Base-by-base conservation (phyloP, 208 protist genomes). In the Perkinsela sp. region DNA sequence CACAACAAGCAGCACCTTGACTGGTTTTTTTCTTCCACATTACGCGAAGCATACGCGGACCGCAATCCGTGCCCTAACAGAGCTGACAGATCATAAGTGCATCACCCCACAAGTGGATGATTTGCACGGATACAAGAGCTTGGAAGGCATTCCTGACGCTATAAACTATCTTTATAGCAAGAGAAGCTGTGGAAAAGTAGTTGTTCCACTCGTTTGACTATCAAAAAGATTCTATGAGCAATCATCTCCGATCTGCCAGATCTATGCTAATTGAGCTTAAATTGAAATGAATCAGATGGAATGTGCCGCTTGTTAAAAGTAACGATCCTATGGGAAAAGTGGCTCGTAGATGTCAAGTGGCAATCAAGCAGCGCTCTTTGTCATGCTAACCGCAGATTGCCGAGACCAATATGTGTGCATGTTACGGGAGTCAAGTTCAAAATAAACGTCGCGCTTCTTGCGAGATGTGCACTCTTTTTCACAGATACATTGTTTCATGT, bases 21-120 rank as follows among this genome's bases (percentile, higher is more conserved):
- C 22, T n/a, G 40, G 40, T n/a, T 57, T 57, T 22, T 57, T 57
- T 57, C 40, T 57, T 57, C 40, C 40, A 57, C 40, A 57, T 57
- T 57, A 57, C 22, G 22, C 6, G 22, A 57, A 57, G 22, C 40
- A 57, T 57, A 57, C 22, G 6, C 40, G 13, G 22, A 57, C 13
- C 22, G 40, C 40, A 22, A 57, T 57, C 22, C 13, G 22, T 57
- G 13, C 6, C 22, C 40, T 57, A n/a, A 22, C 22, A 6, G 13
- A 57, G 40, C 40, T 57, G 22, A 57, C 40, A 57, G 13, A 57
- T 57, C 40, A 22, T n/a, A 57, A 57, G 22, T 6, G 22, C 13
- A 57, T 57, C 22, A n/a, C 22, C 40, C 40, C 40, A 57, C 40
- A 57, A 57, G 40, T 57, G 6, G 40, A 57, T 57, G 13, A n/a